Evolutionary conservation across 495 filamentous ascomycete genomes (phyloP), one percentile per base, ranked within the genome.

Genomic region (Daldinia bambusicola): DNA sequence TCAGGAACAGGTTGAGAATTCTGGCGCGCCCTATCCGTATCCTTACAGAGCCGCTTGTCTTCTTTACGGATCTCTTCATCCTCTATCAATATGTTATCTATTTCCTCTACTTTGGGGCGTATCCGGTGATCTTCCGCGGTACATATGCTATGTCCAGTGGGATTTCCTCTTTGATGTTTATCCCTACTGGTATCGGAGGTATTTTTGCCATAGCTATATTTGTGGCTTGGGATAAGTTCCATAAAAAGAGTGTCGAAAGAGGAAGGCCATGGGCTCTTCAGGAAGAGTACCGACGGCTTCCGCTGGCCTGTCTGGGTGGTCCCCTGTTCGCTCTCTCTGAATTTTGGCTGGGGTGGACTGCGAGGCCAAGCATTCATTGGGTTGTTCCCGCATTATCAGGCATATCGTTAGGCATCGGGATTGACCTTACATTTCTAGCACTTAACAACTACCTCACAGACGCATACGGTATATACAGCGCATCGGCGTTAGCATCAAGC

Each of bases 291-390:
- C 84, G 89, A 26, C 86, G 91, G 4, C 87, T 93, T 1, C 90
- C 90, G 0, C 75, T 91, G 2, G 88, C 86, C 26, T 91, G 87
- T 72, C 65, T 89, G 2, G 86, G 84, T 0, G 90, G 89, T 0
- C 87, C 89, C 0, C 77, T 86, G 13, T 85, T 90, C 55, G 82
- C 84, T 0, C 71, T 86, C n/a, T 80, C 81, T 36, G 78, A 89
- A 10, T 90, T 92, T 74, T 93, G 90, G 91, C 81, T 90, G 14
- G 91, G 84, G 32, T 92, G 89, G 90, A 83, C 88, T 0, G 85
- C 89, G 0, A 79, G 78, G 0, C 52, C 79, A 3, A 76, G 67
- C 22, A 78, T 91, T 7, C 89, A 88, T 72, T 92, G 87, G 88
- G 80, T 86, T 8, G 85, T 87, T 0, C 90, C 90, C 0, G 79